Base-by-base conservation (phyloP, 129 eudicot genomes). In the Helichrysum umbraculigerum region DNA sequence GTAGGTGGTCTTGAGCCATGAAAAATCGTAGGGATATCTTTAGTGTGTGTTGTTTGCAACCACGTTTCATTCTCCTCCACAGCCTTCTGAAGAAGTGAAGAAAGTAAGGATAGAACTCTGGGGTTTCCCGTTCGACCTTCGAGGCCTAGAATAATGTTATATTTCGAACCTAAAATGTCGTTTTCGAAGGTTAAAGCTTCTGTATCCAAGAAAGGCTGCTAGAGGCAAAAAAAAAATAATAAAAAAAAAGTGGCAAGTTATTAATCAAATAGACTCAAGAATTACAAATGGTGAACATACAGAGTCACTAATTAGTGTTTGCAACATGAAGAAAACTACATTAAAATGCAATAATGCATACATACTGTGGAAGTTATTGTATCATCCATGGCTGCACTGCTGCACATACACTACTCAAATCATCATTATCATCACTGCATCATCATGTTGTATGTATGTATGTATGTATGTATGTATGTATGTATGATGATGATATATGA, bases 1-100 rank as follows among this genome's bases (percentile, higher is more conserved):
- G 88, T 51, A 29, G 97, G 97, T 47, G 89, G 91, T 76, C 86
- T 88, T 65, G 90, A 84, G 60, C 97, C 93, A 66, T 91, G 97
- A 74, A 91, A 91, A 52, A 88, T 65, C 10, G 93, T 86, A 25
- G 20, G 35, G 17, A 64, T 72, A 39, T 92, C 96, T 77, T 83
- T 81, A 21, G 73, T 35, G 62, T 80, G 81, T 22, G 82, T 57
- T 25, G 77, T 72, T 82, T 87, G 88, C 54, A 89, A 76, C 71
- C 81, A 60, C 19, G 65, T 82, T 56, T 87, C 97, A 16, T 92
- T 92, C 68, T 75, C 75, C 76, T 84, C 86, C 50, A 92, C 83
- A 4, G 70, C 77, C 54, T 78, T 81, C 68, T 92, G 91, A 57
- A 92, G 87, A 75, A 76, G 41, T 17, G 88, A 76, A 66, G 98